These are phyloP conservation scores for Melampsora americana DNA, from an alignment of 1,284 basidiomycete species.

Conservation along the genomic window DNA sequence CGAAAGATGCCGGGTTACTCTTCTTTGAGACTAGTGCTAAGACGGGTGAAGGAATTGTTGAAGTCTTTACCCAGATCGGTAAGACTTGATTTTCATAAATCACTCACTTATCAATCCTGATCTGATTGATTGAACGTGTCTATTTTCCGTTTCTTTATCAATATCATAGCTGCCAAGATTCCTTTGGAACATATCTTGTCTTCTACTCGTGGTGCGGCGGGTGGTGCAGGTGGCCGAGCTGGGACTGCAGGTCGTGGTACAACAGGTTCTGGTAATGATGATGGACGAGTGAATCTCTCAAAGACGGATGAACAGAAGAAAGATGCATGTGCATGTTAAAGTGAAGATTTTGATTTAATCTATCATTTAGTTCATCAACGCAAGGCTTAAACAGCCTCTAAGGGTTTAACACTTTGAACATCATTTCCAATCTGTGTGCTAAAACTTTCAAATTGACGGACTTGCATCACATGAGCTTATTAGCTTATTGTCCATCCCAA, in stretches of 20 bases:
- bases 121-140: slow-evolving; percentile 39
- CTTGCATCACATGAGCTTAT: slow-evolving; percentile 8
- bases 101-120: slow-evolving; percentile 44
- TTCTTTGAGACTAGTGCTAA: slow-evolving; percentile 99
- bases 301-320: slow-evolving; percentile 67
- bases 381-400: background rate
- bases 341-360: background rate
- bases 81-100: slow-evolving; percentile 52
- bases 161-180: slow-evolving; percentile 77
- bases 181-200: slow-evolving; percentile 87
- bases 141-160: slow-evolving; percentile 14
- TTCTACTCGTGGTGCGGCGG: slow-evolving; percentile 63
- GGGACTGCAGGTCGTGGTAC: slow-evolving; percentile 62
- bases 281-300: slow-evolving; percentile 65
- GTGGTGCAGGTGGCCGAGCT: slow-evolving; percentile 58
- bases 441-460: slow-evolving; percentile 6
- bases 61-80: slow-evolving; percentile 99
- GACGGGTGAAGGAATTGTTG: slow-evolving; percentile 92
- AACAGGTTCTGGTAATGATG: slow-evolving; percentile 59
- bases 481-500: slow-evolving; percentile 26
- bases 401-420: slow-evolving; percentile 31
- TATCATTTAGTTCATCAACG: background rate
- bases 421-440: slow-evolving; percentile 17
- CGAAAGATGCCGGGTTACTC: slow-evolving; percentile 81
- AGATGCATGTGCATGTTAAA: slow-evolving; percentile 72